Conservation (phyloP, 371 early-diverging fungal species). For the Parasitella parasitica region DNA sequence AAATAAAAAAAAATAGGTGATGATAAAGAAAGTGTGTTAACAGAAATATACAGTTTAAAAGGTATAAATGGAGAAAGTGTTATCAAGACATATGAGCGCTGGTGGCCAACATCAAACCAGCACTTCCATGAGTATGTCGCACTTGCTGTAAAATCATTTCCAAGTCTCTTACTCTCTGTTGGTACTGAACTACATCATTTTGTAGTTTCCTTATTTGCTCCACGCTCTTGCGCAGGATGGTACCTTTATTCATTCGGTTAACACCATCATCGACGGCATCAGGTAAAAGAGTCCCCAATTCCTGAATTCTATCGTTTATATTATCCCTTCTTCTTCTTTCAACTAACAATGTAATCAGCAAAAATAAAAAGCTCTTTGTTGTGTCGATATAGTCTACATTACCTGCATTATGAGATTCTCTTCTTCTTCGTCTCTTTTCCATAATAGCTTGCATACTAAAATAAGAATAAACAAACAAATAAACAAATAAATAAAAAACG, state of each 20-base stretch:
- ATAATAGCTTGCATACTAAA: slow-evolving; percentile 45
- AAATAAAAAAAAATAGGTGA: too few species aligned
- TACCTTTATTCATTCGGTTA: slow-evolving; percentile 82
- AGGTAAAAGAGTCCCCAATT: slow-evolving; percentile 84
- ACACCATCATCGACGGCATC: slow-evolving; percentile 58
- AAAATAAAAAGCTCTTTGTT: background rate
- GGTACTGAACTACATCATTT: slow-evolving; percentile 59
- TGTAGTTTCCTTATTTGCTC: slow-evolving; percentile 84
- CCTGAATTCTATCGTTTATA: slow-evolving; percentile 96
- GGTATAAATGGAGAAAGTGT: background rate
- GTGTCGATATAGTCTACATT: background rate
- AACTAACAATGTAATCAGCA: slow-evolving; percentile 43
- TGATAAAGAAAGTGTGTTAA: background rate
- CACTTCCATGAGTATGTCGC: slow-evolving; percentile 3
- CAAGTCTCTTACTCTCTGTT: slow-evolving; percentile 67
- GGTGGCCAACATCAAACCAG: background rate
- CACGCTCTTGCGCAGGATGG: slow-evolving; percentile 84
- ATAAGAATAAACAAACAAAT: background rate
- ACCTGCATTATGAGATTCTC: slow-evolving; percentile 95
- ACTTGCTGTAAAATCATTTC: slow-evolving; percentile 47
- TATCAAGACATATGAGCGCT: background rate
- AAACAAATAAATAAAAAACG: background rate
- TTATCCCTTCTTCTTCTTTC: slow-evolving; percentile 94
- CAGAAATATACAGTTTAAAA: background rate
- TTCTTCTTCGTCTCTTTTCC: slow-evolving; percentile 88